Conservation (phyloP, 441 rosid species). For the Gossypium schwendimanii region DNA sequence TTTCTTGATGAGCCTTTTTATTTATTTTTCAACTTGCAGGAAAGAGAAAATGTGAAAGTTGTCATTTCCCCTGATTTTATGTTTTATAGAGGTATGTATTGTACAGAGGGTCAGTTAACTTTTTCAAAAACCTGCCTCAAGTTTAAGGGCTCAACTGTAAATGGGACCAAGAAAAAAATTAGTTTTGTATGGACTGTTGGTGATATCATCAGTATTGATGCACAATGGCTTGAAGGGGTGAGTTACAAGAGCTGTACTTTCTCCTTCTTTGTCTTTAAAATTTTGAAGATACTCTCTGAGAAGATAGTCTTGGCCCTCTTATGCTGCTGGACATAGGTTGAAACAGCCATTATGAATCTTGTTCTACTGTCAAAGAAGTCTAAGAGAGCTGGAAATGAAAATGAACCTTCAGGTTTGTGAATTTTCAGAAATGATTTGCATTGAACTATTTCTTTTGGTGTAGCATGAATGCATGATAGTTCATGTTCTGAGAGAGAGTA, state of each 20-base stretch:
- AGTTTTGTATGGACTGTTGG: conserved; percentile 36
- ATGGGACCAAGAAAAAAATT: conserved; percentile 35
- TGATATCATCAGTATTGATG: conserved; percentile 44
- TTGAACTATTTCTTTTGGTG: background rate
- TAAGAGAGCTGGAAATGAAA: conserved; percentile 23
- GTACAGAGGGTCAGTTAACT: conserved; percentile 36
- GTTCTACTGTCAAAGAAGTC: conserved; percentile 37
- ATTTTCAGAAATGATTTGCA: background rate
- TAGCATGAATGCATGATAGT: background rate
- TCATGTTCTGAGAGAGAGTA: background rate
- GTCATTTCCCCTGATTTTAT: conserved; percentile 46
- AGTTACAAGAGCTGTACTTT: conserved; percentile 20
- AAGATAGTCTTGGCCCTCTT: conserved; percentile 14
- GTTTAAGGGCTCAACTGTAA: conserved; percentile 40
- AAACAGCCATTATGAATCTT: conserved; percentile 44
- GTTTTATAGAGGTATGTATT: conserved; percentile 33
- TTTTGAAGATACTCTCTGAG: background rate
- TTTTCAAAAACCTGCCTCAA: conserved; percentile 40
- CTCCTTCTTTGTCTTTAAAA: background rate
- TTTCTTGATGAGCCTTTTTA: background rate
- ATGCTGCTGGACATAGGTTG: conserved; percentile 39
- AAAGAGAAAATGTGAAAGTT: conserved; percentile 27
- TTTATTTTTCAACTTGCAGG: conserved; percentile 36
- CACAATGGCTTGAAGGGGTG: conserved; percentile 47
- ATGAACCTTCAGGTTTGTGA: conserved; percentile 45